These are phyloP conservation scores for Trametes punicea DNA, from an alignment of 768 basidiomycete species.

Conservation along the genomic window DNA sequence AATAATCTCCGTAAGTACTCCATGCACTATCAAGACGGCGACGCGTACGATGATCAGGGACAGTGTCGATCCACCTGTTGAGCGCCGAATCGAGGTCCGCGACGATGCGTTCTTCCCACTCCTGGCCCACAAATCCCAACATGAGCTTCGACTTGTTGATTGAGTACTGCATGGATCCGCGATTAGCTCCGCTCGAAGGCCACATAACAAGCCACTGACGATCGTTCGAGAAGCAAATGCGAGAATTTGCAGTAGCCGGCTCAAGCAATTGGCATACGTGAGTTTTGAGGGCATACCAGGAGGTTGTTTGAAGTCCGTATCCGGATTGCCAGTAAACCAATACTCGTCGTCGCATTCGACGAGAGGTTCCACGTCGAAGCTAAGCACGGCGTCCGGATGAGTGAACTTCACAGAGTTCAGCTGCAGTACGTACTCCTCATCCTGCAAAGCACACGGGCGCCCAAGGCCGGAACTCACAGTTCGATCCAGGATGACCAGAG, in stretches of 20 bases:
- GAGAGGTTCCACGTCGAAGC: slow-evolving; percentile 61
- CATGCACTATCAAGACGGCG: not conserved
- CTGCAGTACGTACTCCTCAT: slow-evolving; percentile 55
- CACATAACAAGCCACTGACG: not conserved
- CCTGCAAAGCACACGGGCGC: slow-evolving; percentile 61
- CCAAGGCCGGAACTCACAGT: slow-evolving; percentile 49
- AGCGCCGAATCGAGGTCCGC: slow-evolving; percentile 60
- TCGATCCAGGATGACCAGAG: slow-evolving; percentile 43
- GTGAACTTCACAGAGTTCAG: not conserved
- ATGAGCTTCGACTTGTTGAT: slow-evolving; percentile 41
- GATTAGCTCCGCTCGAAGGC: not conserved
- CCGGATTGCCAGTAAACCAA: slow-evolving; percentile 58
- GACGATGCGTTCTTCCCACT: slow-evolving; percentile 51
- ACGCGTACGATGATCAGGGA: slow-evolving; percentile 53
- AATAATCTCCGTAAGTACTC: not conserved
- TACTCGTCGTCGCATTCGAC: slow-evolving; percentile 73
- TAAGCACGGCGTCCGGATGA: slow-evolving; percentile 25
- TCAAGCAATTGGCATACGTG: slow-evolving; percentile 51
- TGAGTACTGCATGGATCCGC: slow-evolving; percentile 37
- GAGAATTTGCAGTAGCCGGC: slow-evolving; percentile 59
- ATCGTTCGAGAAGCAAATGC: slow-evolving; percentile 52
- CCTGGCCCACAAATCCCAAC: slow-evolving; percentile 34
- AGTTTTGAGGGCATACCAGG: slow-evolving; percentile 50
- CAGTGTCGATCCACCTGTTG: slow-evolving; percentile 56
- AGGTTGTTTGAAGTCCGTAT: slow-evolving; percentile 60